Evolutionary conservation across 1,139 yeast species (phyloP), one percentile per base, ranked within the genome.

Genomic region (Pichia norvegensis): DNA sequence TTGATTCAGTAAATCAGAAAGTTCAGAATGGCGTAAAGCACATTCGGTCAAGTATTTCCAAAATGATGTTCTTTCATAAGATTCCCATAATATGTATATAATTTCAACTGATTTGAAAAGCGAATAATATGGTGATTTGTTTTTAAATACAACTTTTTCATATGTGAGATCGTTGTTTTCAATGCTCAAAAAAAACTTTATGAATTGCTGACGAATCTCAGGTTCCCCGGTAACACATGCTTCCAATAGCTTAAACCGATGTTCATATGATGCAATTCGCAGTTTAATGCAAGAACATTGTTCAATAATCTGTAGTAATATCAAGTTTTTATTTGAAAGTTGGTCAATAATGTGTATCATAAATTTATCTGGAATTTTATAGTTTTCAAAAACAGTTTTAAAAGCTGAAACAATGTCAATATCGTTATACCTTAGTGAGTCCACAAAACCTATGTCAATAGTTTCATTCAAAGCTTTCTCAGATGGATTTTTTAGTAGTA

Each of bases 181-280:
- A 9, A 35, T 17, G 7, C n/a, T 13, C n/a, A 21, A 20, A 21
- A 43, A 39, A 40, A 43, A 21, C 4, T 20, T 29, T 21, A 20
- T 17, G 11, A 39, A 39, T 7, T 4, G 8, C 0, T 22, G 22
- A n/a, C n/a, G 11, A 17, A 23, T 16, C 19, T 23, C 14, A 1
- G 36, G 4, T 14, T 44, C 31, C 10, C 44, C 41, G 19, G 27
- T 13, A 4, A 46, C 4, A 23, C 44, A 40, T 8, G 36, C 41
- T 33, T 40, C 37, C 9, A 46, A 16, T 5, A 46, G 25, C 5
- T 40, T 29, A 21, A 46, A 46, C 9, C 36, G 37, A 11, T 29
- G 10, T 9, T 23, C 31, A 19, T 29, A 36, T 11, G 4, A 17
- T 5, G 25, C 22, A 3, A 46, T 27, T 17, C 10, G 22, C 9